A percentile compares a stretch with the other conserved stretches of the same genome.
Conservation (phyloP, 2,329 filamentous ascomycete species). For the Aspergillus thermomutatus region DNA sequence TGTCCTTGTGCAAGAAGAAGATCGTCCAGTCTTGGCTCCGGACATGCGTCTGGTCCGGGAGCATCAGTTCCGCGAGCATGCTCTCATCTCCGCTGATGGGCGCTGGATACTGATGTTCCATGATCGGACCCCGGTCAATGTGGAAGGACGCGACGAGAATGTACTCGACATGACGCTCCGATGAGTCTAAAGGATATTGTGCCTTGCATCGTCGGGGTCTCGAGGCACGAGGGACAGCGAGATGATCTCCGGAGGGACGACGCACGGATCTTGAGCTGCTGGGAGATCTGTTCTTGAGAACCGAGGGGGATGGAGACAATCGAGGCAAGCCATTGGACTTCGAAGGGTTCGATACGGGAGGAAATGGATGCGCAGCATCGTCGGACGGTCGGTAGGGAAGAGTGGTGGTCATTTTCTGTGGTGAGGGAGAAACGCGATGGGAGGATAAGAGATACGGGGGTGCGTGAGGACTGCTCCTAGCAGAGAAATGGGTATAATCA, state of each 20-base stretch:
- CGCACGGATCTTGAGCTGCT: slow-evolving; percentile 44
- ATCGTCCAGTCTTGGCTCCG: slow-evolving; percentile 98
- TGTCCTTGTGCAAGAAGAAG: slow-evolving; percentile 97
- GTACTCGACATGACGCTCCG: slow-evolving; percentile 96
- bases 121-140: slow-evolving; percentile 90
- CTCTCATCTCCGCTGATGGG: slow-evolving; percentile 96
- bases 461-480: slow-evolving; percentile 14
- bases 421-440: neutral
- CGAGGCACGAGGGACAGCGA: slow-evolving; percentile 32
- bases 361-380: slow-evolving; percentile 49
- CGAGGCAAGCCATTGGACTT: slow-evolving; percentile 52
- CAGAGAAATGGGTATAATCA: slow-evolving; percentile 10
- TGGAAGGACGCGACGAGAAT: slow-evolving; percentile 97
- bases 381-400: slow-evolving; percentile 41
- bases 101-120: slow-evolving; percentile 97
- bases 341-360: slow-evolving; percentile 34
- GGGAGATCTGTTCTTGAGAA: slow-evolving; percentile 48
- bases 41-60: slow-evolving; percentile 93
- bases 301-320: slow-evolving; percentile 61
- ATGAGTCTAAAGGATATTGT: slow-evolving; percentile 70
- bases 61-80: slow-evolving; percentile 97
- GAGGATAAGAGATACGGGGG: slow-evolving; percentile 7
- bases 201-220: slow-evolving; percentile 61
- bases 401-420: slow-evolving; percentile 32
- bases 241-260: slow-evolving; percentile 33